These are phyloP conservation scores for Psilocybe sp. DNA, from an alignment of 768 basidiomycete genomes.

Conservation along the genomic window DNA sequence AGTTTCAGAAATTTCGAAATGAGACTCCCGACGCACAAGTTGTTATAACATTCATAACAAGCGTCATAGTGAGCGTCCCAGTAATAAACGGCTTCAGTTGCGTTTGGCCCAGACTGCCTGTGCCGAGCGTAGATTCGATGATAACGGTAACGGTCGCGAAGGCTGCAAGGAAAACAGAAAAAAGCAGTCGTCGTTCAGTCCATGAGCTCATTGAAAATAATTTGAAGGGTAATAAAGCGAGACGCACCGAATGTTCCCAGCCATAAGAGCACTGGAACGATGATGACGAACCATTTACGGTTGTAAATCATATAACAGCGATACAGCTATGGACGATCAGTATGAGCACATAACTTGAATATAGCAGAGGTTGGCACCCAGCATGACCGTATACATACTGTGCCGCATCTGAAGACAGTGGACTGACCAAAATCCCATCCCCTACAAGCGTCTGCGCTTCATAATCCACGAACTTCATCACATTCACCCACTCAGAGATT, in stretches of 20 bases:
- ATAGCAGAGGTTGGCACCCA: too few species aligned
- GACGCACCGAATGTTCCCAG: slow-evolving; percentile 29
- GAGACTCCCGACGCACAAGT: slow-evolving; percentile 34
- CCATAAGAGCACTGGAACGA: slow-evolving; percentile 30
- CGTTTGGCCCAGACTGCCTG: slow-evolving; percentile 24
- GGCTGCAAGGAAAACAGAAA: slow-evolving; percentile 17
- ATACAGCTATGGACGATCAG: slow-evolving; percentile 24
- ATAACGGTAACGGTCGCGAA: slow-evolving; percentile 31
- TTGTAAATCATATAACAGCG: slow-evolving; percentile 36
- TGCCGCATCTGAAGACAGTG: background rate
- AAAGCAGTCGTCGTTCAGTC: too few species aligned
- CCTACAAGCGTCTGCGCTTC: slow-evolving; percentile 41
- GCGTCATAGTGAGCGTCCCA: slow-evolving; percentile 31
- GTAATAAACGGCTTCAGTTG: slow-evolving; percentile 34
- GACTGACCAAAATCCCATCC: slow-evolving; percentile 39
- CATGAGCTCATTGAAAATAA: background rate
- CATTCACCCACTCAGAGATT: slow-evolving; percentile 37
- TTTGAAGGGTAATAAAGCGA: background rate
- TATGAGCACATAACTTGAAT: background rate
- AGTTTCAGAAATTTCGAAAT: too few species aligned
- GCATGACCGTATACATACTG: too few species aligned
- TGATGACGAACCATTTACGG: slow-evolving; percentile 27
- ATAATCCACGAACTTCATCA: slow-evolving; percentile 39
- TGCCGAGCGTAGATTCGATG: slow-evolving; percentile 26
- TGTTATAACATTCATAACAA: slow-evolving; percentile 33